Conservation (phyloP, 495 filamentous ascomycete genomes). For the Cercophora sp. region DNA sequence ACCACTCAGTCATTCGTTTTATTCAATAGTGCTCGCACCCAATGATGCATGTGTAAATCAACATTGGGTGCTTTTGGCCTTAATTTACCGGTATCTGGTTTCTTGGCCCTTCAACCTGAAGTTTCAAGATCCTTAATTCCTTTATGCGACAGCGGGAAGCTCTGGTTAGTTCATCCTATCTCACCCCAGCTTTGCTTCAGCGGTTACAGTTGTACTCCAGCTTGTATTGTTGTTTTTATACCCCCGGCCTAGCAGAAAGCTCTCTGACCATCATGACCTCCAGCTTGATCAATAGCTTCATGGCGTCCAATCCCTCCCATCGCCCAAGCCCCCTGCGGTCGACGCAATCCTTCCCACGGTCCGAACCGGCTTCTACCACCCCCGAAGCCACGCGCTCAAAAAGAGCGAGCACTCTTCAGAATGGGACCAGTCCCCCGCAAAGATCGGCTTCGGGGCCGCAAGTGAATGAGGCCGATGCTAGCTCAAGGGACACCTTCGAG, state of each 20-base stretch:
- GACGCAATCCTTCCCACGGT: slow-evolving; percentile 24
- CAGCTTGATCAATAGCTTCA: slow-evolving; percentile 19
- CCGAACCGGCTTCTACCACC: slow-evolving; percentile 15
- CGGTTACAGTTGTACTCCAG: neutral
- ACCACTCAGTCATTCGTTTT: no score
- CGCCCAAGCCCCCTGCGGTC: slow-evolving; percentile 23
- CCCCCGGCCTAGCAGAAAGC: no score
- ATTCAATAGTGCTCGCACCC: no score
- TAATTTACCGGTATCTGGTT: slow-evolving; percentile 6
- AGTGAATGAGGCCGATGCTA: slow-evolving; percentile 15
- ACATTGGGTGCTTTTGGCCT: neutral
- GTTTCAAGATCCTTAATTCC: slow-evolving; percentile 19
- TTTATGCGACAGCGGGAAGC: slow-evolving; percentile 18
- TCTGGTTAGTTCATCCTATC: neutral
- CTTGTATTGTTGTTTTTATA: neutral
- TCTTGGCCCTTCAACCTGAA: slow-evolving; percentile 1
- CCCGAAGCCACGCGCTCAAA: slow-evolving; percentile 37
- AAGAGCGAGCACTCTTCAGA: slow-evolving; percentile 62
- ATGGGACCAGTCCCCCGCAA: slow-evolving; percentile 33
- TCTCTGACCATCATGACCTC: slow-evolving; percentile 21
- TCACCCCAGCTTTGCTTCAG: neutral
- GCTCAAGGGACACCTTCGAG: slow-evolving; percentile 45
- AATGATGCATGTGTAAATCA: neutral
- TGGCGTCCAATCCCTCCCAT: slow-evolving; percentile 21
- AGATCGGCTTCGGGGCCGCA: slow-evolving; percentile 25